phyloP scores from a whole-genome alignment of 208 protist genomes.

The Wallacemonas sp. region DNA sequence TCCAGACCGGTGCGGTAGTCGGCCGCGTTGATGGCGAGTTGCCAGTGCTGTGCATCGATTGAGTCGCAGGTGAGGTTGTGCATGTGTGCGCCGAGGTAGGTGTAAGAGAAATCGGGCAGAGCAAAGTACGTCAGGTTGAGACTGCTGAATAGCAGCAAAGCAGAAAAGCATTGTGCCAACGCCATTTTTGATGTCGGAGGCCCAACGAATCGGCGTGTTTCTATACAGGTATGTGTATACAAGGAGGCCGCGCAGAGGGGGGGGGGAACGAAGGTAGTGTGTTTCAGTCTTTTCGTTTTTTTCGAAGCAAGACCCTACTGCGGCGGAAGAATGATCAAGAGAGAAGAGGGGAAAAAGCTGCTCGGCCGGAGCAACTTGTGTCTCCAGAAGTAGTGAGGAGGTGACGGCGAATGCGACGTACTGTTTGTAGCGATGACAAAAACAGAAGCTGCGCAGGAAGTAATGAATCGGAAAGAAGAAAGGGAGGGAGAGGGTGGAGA shows the following conservation, averaged over 20 bases:
- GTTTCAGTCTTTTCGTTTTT: no score
- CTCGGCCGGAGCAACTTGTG: no score
- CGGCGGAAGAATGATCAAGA: no score
- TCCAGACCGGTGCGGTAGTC: constrained; percentile 1
- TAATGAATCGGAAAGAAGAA: background rate
- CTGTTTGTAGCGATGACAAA: background rate
- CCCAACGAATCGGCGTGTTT: no score
- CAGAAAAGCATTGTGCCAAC: constrained; percentile 18
- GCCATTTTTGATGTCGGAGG: background rate
- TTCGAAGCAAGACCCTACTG: no score
- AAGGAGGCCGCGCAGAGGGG: no score
- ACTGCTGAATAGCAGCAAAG: constrained; percentile 26
- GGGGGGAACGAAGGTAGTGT: no score
- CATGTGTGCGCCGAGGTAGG: constrained; percentile 23
- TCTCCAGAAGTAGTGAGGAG: no score
- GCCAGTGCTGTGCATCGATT: constrained; percentile 6
- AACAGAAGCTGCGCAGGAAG: constrained; percentile 5
- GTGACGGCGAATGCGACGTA: no score
- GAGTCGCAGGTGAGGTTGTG: constrained; percentile 43
- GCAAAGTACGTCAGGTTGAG: constrained; percentile 30
- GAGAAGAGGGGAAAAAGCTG: no score
- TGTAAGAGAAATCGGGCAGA: constrained; percentile 29
- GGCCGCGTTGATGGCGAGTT: background rate
- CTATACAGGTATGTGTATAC: no score
- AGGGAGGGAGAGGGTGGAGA: background rate